Conservation (phyloP, 768 basidiomycete species). For the Collybia sp. region DNA sequence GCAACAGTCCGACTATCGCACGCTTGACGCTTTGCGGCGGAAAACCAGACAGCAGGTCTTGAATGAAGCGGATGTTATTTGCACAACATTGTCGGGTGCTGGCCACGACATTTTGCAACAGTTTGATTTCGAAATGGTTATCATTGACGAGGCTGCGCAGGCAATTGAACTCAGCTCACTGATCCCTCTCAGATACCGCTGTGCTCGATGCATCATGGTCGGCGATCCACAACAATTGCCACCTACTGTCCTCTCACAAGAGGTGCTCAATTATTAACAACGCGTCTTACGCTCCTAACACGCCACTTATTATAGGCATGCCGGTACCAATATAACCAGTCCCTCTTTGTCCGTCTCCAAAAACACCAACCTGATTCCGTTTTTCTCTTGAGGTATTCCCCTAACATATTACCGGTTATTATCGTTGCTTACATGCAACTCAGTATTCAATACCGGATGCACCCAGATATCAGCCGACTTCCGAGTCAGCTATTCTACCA, state of each 20-base stretch:
- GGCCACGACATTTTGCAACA: slow-evolving; percentile 83
- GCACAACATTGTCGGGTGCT: slow-evolving; percentile 88
- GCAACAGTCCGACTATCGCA: slow-evolving; percentile 73
- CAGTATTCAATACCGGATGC: slow-evolving; percentile 99
- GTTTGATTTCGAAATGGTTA: slow-evolving; percentile 90
- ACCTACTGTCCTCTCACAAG: slow-evolving; percentile 64
- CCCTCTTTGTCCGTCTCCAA: slow-evolving; percentile 89
- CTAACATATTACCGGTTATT: slow-evolving; percentile 1
- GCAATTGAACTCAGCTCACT: slow-evolving; percentile 92
- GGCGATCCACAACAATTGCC: slow-evolving; percentile 97
- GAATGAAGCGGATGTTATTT: slow-evolving; percentile 88
- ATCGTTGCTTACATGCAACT: neutral
- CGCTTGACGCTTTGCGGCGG: slow-evolving; percentile 78
- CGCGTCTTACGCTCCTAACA: slow-evolving; percentile 4
- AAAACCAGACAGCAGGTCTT: slow-evolving; percentile 74
- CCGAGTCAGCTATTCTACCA: slow-evolving; percentile 90
- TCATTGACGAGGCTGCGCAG: slow-evolving; percentile 98
- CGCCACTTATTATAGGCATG: slow-evolving; percentile 41
- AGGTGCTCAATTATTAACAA: slow-evolving; percentile 21
- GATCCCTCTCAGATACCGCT: slow-evolving; percentile 90
- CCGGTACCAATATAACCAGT: slow-evolving; percentile 79
- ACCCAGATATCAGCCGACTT: slow-evolving; percentile 88
- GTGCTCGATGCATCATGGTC: slow-evolving; percentile 85
- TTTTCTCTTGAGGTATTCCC: slow-evolving; percentile 77
- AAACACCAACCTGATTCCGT: slow-evolving; percentile 76